Conservation (phyloP, 2,329 filamentous ascomycete species). For the Colletotrichum navitas region DNA sequence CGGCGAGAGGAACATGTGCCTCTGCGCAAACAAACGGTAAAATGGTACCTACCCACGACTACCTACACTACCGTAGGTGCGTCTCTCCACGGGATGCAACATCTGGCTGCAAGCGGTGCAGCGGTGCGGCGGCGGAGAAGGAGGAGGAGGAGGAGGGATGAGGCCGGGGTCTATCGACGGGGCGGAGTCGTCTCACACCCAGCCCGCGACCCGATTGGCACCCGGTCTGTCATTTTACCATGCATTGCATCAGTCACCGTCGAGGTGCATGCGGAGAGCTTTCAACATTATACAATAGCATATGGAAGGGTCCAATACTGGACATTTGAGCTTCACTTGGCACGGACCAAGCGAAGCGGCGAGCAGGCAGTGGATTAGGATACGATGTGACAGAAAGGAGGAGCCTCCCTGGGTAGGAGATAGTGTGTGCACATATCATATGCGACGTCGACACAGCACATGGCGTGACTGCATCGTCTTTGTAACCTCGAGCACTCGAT, state of each 20-base stretch:
- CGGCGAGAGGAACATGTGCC: slow-evolving; percentile 16
- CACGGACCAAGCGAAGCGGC: not conserved
- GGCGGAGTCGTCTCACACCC: slow-evolving; percentile 15
- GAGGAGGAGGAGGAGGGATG: not conserved
- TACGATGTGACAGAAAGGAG: not conserved
- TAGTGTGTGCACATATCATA: not conserved
- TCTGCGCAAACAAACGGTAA: not conserved
- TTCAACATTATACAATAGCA: not conserved
- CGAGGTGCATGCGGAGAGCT: slow-evolving; percentile 17
- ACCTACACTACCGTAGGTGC: not conserved
- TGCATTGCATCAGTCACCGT: slow-evolving; percentile 26
- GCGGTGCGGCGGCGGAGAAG: not conserved
- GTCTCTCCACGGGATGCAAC: slow-evolving; percentile 19
- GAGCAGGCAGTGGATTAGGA: slow-evolving; percentile 3
- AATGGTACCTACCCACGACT: not conserved
- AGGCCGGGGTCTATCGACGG: slow-evolving; percentile 16
- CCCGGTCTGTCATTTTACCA: not conserved
- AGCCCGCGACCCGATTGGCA: slow-evolving; percentile 21
- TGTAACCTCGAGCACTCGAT: not conserved
- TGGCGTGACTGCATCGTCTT: not conserved
- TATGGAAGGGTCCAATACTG: slow-evolving; percentile 14
- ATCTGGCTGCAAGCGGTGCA: slow-evolving; percentile 11
- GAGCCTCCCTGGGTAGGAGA: not conserved
- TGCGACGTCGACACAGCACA: not conserved
- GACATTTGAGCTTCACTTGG: slow-evolving; percentile 6